phyloP scores from a whole-genome alignment of 441 rosid species.

The Erysimum pusillum region DNA sequence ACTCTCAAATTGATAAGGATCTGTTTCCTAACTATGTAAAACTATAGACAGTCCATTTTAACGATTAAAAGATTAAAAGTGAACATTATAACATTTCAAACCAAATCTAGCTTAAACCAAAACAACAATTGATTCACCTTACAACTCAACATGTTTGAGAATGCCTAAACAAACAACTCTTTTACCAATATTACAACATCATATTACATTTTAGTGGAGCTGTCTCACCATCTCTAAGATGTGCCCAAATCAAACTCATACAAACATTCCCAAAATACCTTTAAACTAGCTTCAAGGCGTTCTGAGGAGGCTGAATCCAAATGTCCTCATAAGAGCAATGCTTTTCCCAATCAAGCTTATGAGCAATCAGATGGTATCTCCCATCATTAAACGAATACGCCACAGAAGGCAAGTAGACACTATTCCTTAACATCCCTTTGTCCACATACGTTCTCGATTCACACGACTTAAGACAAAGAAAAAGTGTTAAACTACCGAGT shows the following conservation, averaged over 20 bases:
- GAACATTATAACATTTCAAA: not conserved
- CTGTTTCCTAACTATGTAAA: too few species aligned
- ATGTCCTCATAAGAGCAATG: slow-evolving; percentile 5
- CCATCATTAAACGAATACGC: slow-evolving; percentile 37
- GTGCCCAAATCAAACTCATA: not conserved
- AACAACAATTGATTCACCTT: too few species aligned
- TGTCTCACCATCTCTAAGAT: not conserved
- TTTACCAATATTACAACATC: not conserved
- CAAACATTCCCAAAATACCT: not conserved
- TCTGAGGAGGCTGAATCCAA: slow-evolving; percentile 41
- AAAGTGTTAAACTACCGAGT: slow-evolving; percentile 31
- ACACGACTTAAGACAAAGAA: slow-evolving; percentile 33
- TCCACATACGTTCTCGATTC: slow-evolving; percentile 39
- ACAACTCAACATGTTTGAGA: not conserved
- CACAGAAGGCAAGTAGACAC: slow-evolving; percentile 31
- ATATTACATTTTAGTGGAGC: not conserved
- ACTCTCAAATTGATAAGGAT: too few species aligned
- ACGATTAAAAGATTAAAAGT: not conserved
- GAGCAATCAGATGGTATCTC: slow-evolving; percentile 14
- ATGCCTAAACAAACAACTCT: not conserved
- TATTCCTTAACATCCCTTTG: slow-evolving; percentile 30
- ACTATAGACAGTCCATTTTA: too few species aligned
- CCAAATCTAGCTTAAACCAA: not conserved
- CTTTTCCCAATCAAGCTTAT: slow-evolving; percentile 22
- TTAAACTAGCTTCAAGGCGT: slow-evolving; percentile 9